Percentiles rank a stretch among this genome's conserved stretches.
phyloP scores from a whole-genome alignment of 148 eudicot genomes.

The Rhododendron vialii region DNA sequence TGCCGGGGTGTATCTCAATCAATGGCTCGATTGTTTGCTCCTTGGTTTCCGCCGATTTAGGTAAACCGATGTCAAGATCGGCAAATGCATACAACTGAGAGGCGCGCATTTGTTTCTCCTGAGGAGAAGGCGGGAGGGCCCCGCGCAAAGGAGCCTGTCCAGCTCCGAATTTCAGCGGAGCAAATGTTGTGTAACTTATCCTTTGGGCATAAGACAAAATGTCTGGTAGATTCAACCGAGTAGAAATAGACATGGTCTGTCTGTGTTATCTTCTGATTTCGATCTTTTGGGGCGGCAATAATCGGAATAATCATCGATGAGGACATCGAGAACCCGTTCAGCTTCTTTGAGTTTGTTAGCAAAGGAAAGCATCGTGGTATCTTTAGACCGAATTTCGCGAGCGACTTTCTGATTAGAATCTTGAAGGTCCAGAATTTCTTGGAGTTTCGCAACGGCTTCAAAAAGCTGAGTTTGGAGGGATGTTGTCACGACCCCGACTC shows the following conservation, averaged over 20 bases:
- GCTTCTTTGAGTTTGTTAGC: conserved; percentile 85
- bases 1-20: conserved; percentile 37
- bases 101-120: conserved; percentile 90
- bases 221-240: conserved; percentile 62
- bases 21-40: conserved; percentile 57
- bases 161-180: conserved; percentile 86
- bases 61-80: conserved; percentile 73
- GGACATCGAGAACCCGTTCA: conserved; percentile 74
- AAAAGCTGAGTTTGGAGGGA: conserved; percentile 78
- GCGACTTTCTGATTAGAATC: conserved; percentile 61
- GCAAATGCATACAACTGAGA: conserved; percentile 77
- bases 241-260: conserved; percentile 59
- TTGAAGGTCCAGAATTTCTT: conserved; percentile 88
- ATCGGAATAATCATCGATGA: conserved; percentile 87
- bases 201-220: conserved; percentile 78
- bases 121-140: conserved; percentile 93
- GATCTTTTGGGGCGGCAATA: conserved; percentile 64
- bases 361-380: conserved; percentile 60
- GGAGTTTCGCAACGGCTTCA: conserved; percentile 88
- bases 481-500: too few relatives aligned
- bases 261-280: conserved; percentile 43
- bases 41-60: conserved; percentile 51
- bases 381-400: conserved; percentile 56
- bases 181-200: conserved; percentile 94
- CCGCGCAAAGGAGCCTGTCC: conserved; percentile 81